Evolutionary conservation across 352 stramenopile species (phyloP).

Genomic region (Phytopythium delawarense): DNA sequence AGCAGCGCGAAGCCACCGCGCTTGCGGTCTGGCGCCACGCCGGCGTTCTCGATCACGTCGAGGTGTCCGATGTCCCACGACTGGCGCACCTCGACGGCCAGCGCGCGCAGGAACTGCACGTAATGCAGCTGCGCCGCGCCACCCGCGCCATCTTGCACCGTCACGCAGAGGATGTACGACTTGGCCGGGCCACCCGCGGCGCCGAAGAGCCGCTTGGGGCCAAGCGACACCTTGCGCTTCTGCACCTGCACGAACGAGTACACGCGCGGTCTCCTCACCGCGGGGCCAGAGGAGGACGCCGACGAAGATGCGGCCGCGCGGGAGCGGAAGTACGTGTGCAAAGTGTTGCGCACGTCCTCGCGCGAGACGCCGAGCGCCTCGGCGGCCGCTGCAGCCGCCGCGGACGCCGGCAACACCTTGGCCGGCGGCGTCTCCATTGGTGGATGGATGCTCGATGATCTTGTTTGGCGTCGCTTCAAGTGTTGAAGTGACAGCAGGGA

Average conservation of each 20-base stretch:
- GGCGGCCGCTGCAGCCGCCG: neutral
- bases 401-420: constrained; percentile 16
- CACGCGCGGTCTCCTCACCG: constrained; percentile 32
- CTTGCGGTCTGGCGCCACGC: constrained; percentile 41
- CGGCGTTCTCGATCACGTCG: constrained; percentile 57
- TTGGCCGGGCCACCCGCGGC: constrained; percentile 27
- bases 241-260: constrained; percentile 64
- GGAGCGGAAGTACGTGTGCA: constrained; percentile 65
- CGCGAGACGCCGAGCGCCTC: constrained; percentile 33
- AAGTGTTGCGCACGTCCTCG: constrained; percentile 57
- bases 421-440: constrained; percentile 5
- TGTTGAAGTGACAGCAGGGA: neutral
- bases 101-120: constrained; percentile 56
- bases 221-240: constrained; percentile 51
- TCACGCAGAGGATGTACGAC: constrained; percentile 69
- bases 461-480: neutral
- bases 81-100: constrained; percentile 59
- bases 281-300: neutral
- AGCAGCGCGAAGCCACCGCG: constrained; percentile 52
- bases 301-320: constrained; percentile 1
- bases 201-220: constrained; percentile 53
- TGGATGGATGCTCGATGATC: no score
- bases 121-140: constrained; percentile 45
- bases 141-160: constrained; percentile 32
- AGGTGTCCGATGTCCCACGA: constrained; percentile 55